A percentile compares a stretch with the other conserved stretches of the same genome.
phyloP scores from a whole-genome alignment of 2,329 filamentous ascomycete genomes.

The Ascomycota sp. region DNA sequence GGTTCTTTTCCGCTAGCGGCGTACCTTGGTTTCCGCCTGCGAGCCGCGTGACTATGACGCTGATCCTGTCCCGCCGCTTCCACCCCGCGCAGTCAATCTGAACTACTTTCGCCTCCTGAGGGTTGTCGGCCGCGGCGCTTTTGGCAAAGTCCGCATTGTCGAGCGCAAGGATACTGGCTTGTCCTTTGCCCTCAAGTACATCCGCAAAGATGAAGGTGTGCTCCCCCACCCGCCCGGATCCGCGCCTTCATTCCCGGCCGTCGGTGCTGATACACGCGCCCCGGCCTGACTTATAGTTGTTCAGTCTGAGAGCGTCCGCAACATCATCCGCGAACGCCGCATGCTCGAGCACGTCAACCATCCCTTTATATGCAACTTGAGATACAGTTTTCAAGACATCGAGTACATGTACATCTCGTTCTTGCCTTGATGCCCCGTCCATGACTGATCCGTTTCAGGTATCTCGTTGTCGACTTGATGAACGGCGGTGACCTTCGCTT shows the following conservation, averaged over 20 bases:
- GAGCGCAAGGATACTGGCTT: conserved; percentile 89
- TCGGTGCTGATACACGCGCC: background rate
- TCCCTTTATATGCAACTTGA: conserved; percentile 92
- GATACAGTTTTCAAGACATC: conserved; percentile 97
- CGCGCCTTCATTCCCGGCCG: conserved; percentile 7
- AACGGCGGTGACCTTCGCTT: conserved; percentile 91
- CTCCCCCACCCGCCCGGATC: too few species aligned
- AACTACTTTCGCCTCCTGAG: conserved; percentile 91
- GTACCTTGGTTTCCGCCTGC: too few species aligned
- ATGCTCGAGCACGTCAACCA: conserved; percentile 98
- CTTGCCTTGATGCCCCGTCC: background rate
- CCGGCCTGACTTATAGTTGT: conserved; percentile 41
- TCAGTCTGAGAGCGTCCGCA: conserved; percentile 89
- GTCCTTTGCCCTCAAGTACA: conserved; percentile 94
- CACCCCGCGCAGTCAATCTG: conserved; percentile 50
- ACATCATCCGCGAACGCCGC: conserved; percentile 89
- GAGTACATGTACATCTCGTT: conserved; percentile 70
- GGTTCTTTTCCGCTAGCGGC: too few species aligned
- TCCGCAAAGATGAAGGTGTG: conserved; percentile 89
- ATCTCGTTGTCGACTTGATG: conserved; percentile 96
- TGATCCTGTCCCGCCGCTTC: too few species aligned
- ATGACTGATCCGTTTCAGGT: too few species aligned
- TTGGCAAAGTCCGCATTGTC: conserved; percentile 96
- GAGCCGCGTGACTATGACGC: conserved; percentile 2
- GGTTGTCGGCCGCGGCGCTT: conserved; percentile 92